Base-by-base conservation (phyloP, 805 yeast genomes). In the Teunomyces kruisii region DNA sequence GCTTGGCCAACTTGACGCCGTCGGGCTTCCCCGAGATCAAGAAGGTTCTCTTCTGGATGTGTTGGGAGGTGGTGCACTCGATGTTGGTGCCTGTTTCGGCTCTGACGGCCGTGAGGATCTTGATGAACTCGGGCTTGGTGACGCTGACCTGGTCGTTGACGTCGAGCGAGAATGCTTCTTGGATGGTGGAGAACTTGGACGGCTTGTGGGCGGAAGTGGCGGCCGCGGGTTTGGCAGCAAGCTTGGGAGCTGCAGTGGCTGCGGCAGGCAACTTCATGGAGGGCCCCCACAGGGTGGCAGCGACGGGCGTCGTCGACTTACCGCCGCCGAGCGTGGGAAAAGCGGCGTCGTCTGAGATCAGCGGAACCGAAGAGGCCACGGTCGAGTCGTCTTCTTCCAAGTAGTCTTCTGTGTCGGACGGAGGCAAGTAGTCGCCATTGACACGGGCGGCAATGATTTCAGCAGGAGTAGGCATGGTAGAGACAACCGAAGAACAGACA, bases 41-140 rank as follows among this genome's bases (percentile, higher is more conserved):
- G 58, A 89, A 89, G 22, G 94, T 86, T 68, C 96, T 83, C 61
- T 82, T 83, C 52, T 83, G 84, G 47, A 86, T 82, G 52, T 78
- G 79, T 55, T 80, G 79, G 37, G 95, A 86, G 44, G 88, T 73
- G 43, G 96, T 88, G 44, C 95, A 86, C 62, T 90, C 96, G 50
- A 90, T 80, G 49, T 81, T 79, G 44, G 90, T 87, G 39, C 75
- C 68, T 49, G 83, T 75, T 29, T 72, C 65, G 47, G 80, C 68
- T 66, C 84, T 85, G 57, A 88, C 78, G 39, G 78, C 68, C 40
- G 79, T 73, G 50, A 89, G 70, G 50, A 88, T 78, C 59, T 83
- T 83, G 56, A 83, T 75, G 49, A 87, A 80, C 54, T 86, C 94
- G 16, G 81, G 74, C 55, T 83, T 82, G 33, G 73, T 61, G 39